Conservation (phyloP, 306 rosid species). For the Cucumis melo region DNA sequence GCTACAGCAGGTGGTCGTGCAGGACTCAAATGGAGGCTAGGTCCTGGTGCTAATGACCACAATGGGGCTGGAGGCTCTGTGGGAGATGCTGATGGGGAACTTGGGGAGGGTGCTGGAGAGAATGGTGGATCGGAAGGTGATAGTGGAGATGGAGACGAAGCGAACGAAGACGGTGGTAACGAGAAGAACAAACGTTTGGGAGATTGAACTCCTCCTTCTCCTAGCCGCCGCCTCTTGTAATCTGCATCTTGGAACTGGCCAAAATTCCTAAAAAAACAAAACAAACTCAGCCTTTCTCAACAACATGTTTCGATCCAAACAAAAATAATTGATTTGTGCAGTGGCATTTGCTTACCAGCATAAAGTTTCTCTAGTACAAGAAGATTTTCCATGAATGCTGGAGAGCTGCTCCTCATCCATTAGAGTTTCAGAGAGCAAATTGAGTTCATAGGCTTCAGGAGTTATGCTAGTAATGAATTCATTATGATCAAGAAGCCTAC, state of each 20-base stretch:
- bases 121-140: conserved; percentile 22
- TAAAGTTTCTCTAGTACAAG: conserved; percentile 11
- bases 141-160: conserved; percentile 12
- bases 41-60: conserved; percentile 15
- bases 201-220: conserved; percentile 10
- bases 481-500: conserved; percentile 62
- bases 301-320: background rate
- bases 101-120: conserved; percentile 29
- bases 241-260: conserved; percentile 17
- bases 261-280: conserved; percentile 26
- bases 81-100: conserved; percentile 19
- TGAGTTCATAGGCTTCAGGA: conserved; percentile 26
- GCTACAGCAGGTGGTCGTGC: conserved; percentile 6
- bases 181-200: background rate
- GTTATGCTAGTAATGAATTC: conserved; percentile 24
- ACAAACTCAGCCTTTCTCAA: conserved; percentile 1
- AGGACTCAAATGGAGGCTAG: conserved; percentile 13
- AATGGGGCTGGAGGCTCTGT: conserved; percentile 1
- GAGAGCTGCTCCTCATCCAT: conserved; percentile 22
- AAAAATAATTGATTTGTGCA: background rate
- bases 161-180: background rate
- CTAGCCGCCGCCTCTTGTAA: conserved; percentile 24
- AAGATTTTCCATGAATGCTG: conserved; percentile 6
- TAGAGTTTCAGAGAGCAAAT: conserved; percentile 26
- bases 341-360: conserved; percentile 22